Evolutionary conservation across 2,329 filamentous ascomycete genomes (phyloP), one percentile per base, ranked within the genome.

Genomic region (Xylaria sp.): DNA sequence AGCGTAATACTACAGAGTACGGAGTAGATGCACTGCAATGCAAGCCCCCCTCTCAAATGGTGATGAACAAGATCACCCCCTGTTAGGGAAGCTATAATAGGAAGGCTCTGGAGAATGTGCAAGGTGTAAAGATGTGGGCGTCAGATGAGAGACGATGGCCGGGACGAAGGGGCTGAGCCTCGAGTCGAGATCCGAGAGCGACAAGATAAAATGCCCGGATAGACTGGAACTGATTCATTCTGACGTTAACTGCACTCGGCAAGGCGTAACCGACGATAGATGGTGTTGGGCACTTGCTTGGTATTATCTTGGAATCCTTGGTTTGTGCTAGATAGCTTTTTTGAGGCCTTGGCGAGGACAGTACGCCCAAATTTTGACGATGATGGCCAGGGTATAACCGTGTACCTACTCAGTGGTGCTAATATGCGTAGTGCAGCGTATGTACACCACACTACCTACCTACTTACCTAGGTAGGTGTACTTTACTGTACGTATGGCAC

Each of bases 21-120:
- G n/a, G 18, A 10, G 25, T 57, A 21, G 13, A 54, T 8, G 8
- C 13, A 37, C 29, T 23, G 37, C 25, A 25, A 60, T 60, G 63
- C 50, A 16, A 55, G 50, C 50, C 58, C 40, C 48, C 42, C 58
- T 29, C 48, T 59, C 63, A 59, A 63, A 60, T 60, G 16, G 59
- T 35, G 63, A 69, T 66, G 63, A 51, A 55, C 66, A 63, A 16
- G 6, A 37, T 29, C 21, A 40, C 21, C 58, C 66, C 66, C 66
- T 69, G 62, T 62, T 62, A 54, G 44, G 1, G 66, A 57, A 60
- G 54, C 54, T 40, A 42, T n/a, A 54, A 60, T 59, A 59, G 37
- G 37, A 63, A 63, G 35, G 59, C 60, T 53, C 37, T 29, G 40
- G 18, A 25, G 21, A 21, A 32, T n/a, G 54, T 27, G 21, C 23